Evolutionary conservation across 2,329 filamentous ascomycete genomes (phyloP), one percentile per base, ranked within the genome.

Genomic region (Hymenoscyphus fraxineus): DNA sequence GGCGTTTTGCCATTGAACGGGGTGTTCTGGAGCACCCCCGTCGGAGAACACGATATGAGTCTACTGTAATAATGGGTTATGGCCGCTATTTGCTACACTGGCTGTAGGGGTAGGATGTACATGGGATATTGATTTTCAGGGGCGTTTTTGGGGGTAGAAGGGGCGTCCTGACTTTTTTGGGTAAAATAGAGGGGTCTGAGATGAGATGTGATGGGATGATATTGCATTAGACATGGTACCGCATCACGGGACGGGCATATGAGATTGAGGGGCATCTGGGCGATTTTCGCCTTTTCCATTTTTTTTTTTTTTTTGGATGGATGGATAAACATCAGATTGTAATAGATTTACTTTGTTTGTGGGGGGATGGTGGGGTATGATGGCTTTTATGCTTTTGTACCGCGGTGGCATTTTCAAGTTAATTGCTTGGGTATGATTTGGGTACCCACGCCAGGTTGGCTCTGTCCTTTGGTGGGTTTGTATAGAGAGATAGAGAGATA

Each of bases 151-250:
- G 22, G n/a, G 44, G 16, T 9, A 51, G 22, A 22, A 19, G 16
- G 22, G 22, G 22, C 27, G 27, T 27, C 27, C 19, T 22, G 6
- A n/a, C 7, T 1, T 10, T 51, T 19, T 22, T 51, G 44, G 44
- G 44, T 3, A 51, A 51, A 51, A 51, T 22, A 51, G 44, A 51
- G 44, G 44, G 22, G 27, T 3, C 3, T 27, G 27, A 27, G 27
- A 27, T 27, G 27, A 27, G 22, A 27, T 27, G 27, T 2, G 22
- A 27, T 27, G 44, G 9, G n/a, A 22, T 19, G 7, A 22, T 51
- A 51, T n/a, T 51, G 44, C 44, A 51, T 41, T 51, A 51, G 44
- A 51, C 44, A 19, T 51, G 44, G 44, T n/a, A 51, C n/a, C 41
- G n/a, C 7, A 51, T 51, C n/a, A 51, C n/a, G 44, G 7, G n/a